Conservation (phyloP, 2,329 filamentous ascomycete species). For the Arthrobotrys sphaeroides region DNA sequence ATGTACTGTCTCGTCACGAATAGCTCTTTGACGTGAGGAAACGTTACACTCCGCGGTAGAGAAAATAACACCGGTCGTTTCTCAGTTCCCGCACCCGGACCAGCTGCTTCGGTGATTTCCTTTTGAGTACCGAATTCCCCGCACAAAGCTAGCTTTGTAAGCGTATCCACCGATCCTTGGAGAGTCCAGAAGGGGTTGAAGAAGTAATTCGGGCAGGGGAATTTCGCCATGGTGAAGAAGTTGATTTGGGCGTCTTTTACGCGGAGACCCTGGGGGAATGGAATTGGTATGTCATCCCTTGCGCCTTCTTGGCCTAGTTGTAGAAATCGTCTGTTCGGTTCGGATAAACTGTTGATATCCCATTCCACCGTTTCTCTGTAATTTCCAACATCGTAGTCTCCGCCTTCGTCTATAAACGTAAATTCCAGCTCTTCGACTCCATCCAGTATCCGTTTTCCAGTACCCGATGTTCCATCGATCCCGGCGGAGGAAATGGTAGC, state of each 20-base stretch:
- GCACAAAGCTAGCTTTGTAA: slow-evolving; percentile 16
- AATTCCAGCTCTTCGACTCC: slow-evolving; percentile 5
- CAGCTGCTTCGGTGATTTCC: neutral
- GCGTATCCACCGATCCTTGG: slow-evolving; percentile 2
- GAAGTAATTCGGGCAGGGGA: neutral
- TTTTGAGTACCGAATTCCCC: slow-evolving; percentile 6
- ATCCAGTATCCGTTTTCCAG: neutral
- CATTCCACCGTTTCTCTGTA: neutral
- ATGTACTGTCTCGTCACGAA: neutral
- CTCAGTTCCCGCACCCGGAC: neutral
- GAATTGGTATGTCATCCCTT: neutral
- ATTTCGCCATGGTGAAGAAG: neutral
- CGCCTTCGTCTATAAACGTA: neutral
- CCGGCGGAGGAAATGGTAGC: neutral
- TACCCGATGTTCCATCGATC: neutral
- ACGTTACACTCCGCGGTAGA: neutral
- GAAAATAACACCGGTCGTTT: slow-evolving; percentile 14
- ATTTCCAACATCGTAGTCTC: neutral
- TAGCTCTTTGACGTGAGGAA: slow-evolving; percentile 16
- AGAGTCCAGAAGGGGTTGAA: slow-evolving; percentile 15
- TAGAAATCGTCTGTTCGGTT: slow-evolving; percentile 15
- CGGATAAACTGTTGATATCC: neutral
- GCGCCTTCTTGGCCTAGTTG: neutral
- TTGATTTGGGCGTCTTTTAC: slow-evolving; percentile 5
- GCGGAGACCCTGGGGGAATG: neutral